Evolutionary conservation across 106 monocot species (phyloP).

Genomic region (Agapanthus africanus): DNA sequence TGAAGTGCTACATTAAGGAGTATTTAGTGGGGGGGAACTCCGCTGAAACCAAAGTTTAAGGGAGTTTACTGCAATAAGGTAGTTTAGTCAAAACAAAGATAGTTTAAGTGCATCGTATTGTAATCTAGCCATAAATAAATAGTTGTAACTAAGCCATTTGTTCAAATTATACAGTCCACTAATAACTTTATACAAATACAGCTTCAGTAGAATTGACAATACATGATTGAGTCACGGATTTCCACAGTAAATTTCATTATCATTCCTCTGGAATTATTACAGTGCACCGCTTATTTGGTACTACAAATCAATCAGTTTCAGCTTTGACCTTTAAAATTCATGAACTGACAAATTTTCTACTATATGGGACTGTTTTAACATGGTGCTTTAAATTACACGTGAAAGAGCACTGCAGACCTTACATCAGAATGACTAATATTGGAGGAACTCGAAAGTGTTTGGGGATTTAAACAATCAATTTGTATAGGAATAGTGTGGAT

Average conservation of each 20-base stretch:
- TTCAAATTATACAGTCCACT: too few species aligned
- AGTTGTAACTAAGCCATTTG: too few species aligned
- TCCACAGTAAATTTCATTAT: too few species aligned
- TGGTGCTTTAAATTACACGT: not conserved
- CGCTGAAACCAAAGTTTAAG: too few species aligned
- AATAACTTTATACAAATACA: not conserved
- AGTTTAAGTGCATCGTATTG: too few species aligned
- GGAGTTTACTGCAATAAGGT: too few species aligned
- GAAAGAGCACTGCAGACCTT: not conserved
- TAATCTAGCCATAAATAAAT: too few species aligned
- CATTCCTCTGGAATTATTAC: too few species aligned
- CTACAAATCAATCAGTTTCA: not conserved
- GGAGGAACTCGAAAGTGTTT: not conserved
- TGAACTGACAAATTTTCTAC: not conserved
- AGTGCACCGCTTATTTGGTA: not conserved
- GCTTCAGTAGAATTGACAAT: not conserved
- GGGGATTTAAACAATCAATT: not conserved
- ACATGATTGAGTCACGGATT: not conserved
- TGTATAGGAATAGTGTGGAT: too few species aligned
- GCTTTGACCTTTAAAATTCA: not conserved
- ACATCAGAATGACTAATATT: not conserved
- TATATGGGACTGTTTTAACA: not conserved
- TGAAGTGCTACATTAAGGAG: too few species aligned
- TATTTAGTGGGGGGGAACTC: too few species aligned
- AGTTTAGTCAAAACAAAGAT: too few species aligned